Evolutionary conservation across 495 filamentous ascomycete species (phyloP), one percentile per base, ranked within the genome.

Genomic region (Staphylotrichum longicolle): DNA sequence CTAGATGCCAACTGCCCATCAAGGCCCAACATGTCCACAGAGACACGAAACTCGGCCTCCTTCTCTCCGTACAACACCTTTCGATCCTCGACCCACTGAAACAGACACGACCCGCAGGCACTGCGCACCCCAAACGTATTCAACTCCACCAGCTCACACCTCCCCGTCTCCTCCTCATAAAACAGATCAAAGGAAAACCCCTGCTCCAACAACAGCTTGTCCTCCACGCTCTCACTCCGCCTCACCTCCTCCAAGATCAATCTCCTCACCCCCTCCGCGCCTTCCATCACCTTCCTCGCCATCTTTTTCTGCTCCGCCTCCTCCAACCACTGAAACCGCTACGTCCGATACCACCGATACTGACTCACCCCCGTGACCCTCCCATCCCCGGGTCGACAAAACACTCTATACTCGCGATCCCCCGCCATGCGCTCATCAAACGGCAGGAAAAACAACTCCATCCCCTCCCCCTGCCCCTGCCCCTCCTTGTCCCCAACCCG

Each of bases 341-440:
- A 77, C 9, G 57, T 61, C 40, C 35, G 57, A 52, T 70, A 64
- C 74, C 73, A 77, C 34, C 66, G 37, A 47, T 75, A 74, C 55
- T 74, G 70, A 32, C 73, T 75, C 34, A 73, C 68, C 15, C 62
- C 72, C 3, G 70, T 63, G n/a, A 75, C 70, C 42, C 56, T 57
- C 30, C 57, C 46, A 2, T 35, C 44, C 37, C 55, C 60, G 2
- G 72, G 67, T 6, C 60, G 37, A 56, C 73, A 75, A 54, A 72
- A 77, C 12, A 74, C 69, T 7, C 73, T 66, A 54, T 75, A 75
- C 52, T 73, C 68, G 4, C 60, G 41, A 7, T 66, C 66, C 11
- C 53, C 52, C 41, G 45, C 58, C 49, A 74, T 71, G n/a, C 57
- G 52, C 32, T 58, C 46, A 34, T 75, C 61, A 64, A 71, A 77